These are phyloP conservation scores for Pseudognaphalium luteoalbum DNA, from an alignment of 129 eudicot genomes.

Conservation along the genomic window DNA sequence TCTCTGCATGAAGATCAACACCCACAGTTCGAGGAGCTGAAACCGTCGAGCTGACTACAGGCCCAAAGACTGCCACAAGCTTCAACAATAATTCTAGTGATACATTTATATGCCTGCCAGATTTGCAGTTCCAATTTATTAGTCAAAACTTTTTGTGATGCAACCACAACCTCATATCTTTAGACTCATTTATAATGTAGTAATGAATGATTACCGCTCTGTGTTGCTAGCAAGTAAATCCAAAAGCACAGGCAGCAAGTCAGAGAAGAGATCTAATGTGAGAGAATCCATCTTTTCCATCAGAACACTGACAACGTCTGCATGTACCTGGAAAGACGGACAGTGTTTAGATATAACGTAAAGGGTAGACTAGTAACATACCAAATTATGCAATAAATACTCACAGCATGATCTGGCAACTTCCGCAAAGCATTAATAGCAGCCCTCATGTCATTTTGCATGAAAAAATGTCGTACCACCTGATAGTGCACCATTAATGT, in stretches of 20 bases:
- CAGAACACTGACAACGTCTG: conserved; percentile 75
- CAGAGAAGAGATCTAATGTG: conserved; percentile 72
- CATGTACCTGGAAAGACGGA: conserved; percentile 65
- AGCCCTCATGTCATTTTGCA: conserved; percentile 70
- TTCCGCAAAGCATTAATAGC: conserved; percentile 73
- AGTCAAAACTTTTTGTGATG: background rate
- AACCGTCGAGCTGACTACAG: conserved; percentile 68
- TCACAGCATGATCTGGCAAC: conserved; percentile 90
- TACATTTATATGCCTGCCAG: conserved; percentile 72
- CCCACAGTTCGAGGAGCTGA: conserved; percentile 91
- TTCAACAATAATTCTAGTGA: conserved; percentile 81
- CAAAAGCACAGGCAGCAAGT: conserved; percentile 76
- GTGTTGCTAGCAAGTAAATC: conserved; percentile 79
- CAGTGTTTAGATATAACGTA: background rate
- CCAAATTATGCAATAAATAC: conserved; percentile 34
- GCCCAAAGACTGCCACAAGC: conserved; percentile 89
- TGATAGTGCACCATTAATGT: conserved; percentile 22
- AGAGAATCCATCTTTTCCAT: conserved; percentile 70
- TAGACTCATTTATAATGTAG: background rate
- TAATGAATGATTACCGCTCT: conserved; percentile 54
- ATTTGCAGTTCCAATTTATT: conserved; percentile 13
- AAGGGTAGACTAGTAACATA: conserved; percentile 3
- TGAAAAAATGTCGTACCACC: conserved; percentile 96
- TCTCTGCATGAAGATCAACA: conserved; percentile 89
- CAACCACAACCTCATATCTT: background rate